Base-by-base conservation (phyloP, 2,329 filamentous ascomycete genomes). In the Monosporascus sp. region DNA sequence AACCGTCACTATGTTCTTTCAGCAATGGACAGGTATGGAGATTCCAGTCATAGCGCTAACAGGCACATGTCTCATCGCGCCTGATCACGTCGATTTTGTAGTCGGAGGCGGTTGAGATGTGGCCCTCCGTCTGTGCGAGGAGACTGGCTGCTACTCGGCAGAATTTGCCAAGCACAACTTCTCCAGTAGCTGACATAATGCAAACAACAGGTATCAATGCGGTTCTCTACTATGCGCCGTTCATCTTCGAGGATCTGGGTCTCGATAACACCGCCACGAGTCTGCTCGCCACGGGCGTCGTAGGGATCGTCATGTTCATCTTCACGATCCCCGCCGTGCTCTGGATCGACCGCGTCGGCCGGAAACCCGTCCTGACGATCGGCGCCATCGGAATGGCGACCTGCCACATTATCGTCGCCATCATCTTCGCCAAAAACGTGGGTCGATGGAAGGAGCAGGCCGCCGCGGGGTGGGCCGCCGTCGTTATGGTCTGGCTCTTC, bases 401-500 rank as follows among this genome's bases (percentile, higher is more conserved):
- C 5, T 89, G 83, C 62, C 87, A 89, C 64, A 80, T 90, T 59
- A 86, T 90, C 61, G 85, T 90, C 52, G 86, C 86, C 1, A 76
- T 82, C 39, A 87, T 90, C 54, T 78, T 86, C 5, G 88, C 83
- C 37, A 81, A 76, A 57, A 83, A 85, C 63, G 71, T 82, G n/a
- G 65, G 81, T 57, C 69, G 76, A 3, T 91, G 86, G 76, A 65
- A 69, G 0, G 65, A 72, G 0, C 78, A 90, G 56, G 61, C 67
- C 7, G 80, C 78, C 0, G 85, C 86, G 0, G 87, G 87, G 1
- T 91, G 88, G 88, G 87, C 86, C 0, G 85, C 78, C 6, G 74
- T 78, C 2, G 72, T 66, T 50, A 86, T 88, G 80, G 82, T 88
- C 8, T 90, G 87, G 87, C 75, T 91, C 0, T 90, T 88, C 58